phyloP scores from a whole-genome alignment of 2,329 filamentous ascomycete genomes.

The Tolypocladium ovalisporum region DNA sequence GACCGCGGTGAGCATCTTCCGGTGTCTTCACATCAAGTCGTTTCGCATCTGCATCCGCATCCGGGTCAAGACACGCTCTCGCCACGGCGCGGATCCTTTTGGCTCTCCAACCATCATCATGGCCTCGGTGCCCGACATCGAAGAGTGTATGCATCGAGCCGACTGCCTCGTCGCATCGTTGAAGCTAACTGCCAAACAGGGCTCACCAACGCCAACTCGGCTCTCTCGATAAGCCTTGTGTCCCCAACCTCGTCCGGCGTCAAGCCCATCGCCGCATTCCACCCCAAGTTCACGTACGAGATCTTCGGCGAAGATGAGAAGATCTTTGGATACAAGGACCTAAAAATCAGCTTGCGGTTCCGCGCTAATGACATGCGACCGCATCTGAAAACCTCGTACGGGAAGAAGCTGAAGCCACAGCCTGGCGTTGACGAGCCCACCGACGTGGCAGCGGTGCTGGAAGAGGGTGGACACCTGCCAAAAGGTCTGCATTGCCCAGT shows the following conservation, averaged over 20 bases:
- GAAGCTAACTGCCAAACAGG: conserved; percentile 25
- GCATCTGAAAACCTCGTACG: conserved; percentile 58
- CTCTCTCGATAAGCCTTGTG: conserved; percentile 49
- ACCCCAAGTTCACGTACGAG: conserved; percentile 79
- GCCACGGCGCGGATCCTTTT: background rate
- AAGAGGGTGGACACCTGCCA: conserved; percentile 56
- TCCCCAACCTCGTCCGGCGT: conserved; percentile 35
- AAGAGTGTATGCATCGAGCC: conserved; percentile 19
- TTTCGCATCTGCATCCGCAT: background rate
- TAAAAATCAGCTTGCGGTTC: conserved; percentile 63
- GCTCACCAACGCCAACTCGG: conserved; percentile 51
- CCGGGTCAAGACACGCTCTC: background rate
- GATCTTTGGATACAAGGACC: conserved; percentile 80
- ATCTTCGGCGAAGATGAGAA: conserved; percentile 90
- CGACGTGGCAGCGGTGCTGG: conserved; percentile 56
- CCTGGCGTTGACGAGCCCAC: conserved; percentile 54
- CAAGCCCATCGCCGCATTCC: conserved; percentile 57
- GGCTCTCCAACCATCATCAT: conserved; percentile 10
- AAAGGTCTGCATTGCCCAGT: conserved; percentile 27
- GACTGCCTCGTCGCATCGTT: background rate
- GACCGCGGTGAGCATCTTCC: background rate
- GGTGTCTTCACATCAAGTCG: background rate
- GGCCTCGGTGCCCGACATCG: conserved; percentile 17
- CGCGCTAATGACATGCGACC: conserved; percentile 66
- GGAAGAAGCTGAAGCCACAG: conserved; percentile 58